Conservation (phyloP, 768 basidiomycete species). For the Hortiboletus flavorubellus region DNA sequence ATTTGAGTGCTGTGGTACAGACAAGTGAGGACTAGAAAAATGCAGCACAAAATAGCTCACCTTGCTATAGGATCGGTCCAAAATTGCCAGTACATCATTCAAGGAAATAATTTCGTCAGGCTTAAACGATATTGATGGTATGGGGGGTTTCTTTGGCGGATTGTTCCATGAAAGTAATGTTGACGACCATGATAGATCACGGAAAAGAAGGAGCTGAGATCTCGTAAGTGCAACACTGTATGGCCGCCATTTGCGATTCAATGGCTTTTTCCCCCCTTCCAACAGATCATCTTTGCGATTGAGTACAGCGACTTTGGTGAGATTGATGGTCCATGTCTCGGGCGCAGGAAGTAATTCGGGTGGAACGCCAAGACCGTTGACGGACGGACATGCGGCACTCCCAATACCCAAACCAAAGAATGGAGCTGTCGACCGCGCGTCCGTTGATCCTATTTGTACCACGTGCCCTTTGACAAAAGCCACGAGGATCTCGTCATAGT, state of each 20-base stretch:
- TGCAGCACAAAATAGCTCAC: slow-evolving; percentile 38
- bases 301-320: slow-evolving; percentile 80
- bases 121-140: slow-evolving; percentile 48
- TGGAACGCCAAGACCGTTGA: slow-evolving; percentile 24
- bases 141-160: slow-evolving; percentile 33
- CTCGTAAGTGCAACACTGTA: slow-evolving; percentile 85
- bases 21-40: slow-evolving; percentile 2
- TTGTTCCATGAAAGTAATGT: slow-evolving; percentile 44
- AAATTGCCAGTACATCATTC: slow-evolving; percentile 74
- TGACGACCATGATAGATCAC: slow-evolving; percentile 58
- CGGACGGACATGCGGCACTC: slow-evolving; percentile 32
- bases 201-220: slow-evolving; percentile 89
- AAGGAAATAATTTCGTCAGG: slow-evolving; percentile 87
- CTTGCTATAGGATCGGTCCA: slow-evolving; percentile 74
- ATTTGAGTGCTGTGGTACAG: slow-evolving; percentile 45
- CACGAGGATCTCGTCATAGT: slow-evolving; percentile 60
- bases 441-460: slow-evolving; percentile 51
- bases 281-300: slow-evolving; percentile 76
- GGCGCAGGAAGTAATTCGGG: slow-evolving; percentile 25
- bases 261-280: slow-evolving; percentile 73
- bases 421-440: slow-evolving; percentile 39
- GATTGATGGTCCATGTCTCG: slow-evolving; percentile 51
- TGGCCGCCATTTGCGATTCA: slow-evolving; percentile 82
- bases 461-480: slow-evolving; percentile 60
- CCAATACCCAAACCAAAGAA: slow-evolving; percentile 41